A percentile compares a stretch with the other conserved stretches of the same genome.
Conservation (phyloP, 2,329 filamentous ascomycete species). For the Monosporascus ibericus region DNA sequence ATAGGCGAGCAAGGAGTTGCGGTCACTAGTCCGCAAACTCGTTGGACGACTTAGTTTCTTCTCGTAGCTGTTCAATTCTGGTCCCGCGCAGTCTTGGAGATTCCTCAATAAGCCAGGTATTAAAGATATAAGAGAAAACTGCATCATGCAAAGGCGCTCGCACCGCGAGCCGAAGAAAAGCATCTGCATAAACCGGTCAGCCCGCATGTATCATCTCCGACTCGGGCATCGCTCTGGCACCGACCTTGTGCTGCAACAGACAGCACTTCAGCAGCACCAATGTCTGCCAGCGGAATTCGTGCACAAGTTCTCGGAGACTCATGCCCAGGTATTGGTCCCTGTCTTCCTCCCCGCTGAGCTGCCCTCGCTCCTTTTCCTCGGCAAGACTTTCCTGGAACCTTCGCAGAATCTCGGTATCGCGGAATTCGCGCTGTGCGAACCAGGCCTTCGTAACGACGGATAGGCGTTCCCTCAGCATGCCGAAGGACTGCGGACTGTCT, state of each 20-base stretch:
- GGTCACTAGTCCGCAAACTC: constrained; percentile 84
- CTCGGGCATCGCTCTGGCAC: constrained; percentile 2
- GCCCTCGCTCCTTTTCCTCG: constrained; percentile 54
- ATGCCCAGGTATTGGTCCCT: constrained; percentile 82
- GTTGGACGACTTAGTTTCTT: constrained; percentile 69
- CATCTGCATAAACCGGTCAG: constrained; percentile 58
- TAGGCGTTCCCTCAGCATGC: constrained; percentile 82
- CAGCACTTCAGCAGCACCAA: constrained; percentile 91
- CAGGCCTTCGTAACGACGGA: constrained; percentile 89
- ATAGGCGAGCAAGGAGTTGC: constrained; percentile 81
- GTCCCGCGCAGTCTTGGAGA: constrained; percentile 91
- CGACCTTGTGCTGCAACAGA: constrained; percentile 87
- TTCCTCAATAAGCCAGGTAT: constrained; percentile 88
- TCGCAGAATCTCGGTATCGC: constrained; percentile 81
- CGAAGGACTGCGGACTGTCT: constrained; percentile 84
- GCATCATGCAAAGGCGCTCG: constrained; percentile 94
- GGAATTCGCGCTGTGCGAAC: constrained; percentile 93
- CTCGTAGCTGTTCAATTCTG: constrained; percentile 81
- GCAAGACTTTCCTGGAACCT: constrained; percentile 86
- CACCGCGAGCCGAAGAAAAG: constrained; percentile 97
- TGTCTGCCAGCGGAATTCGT: constrained; percentile 92
- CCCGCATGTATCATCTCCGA: background rate
- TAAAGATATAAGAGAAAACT: constrained; percentile 91
- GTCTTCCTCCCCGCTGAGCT: constrained; percentile 60
- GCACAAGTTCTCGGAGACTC: constrained; percentile 84